phyloP scores from a whole-genome alignment of 106 monocot genomes.

The Chionographis japonica region DNA sequence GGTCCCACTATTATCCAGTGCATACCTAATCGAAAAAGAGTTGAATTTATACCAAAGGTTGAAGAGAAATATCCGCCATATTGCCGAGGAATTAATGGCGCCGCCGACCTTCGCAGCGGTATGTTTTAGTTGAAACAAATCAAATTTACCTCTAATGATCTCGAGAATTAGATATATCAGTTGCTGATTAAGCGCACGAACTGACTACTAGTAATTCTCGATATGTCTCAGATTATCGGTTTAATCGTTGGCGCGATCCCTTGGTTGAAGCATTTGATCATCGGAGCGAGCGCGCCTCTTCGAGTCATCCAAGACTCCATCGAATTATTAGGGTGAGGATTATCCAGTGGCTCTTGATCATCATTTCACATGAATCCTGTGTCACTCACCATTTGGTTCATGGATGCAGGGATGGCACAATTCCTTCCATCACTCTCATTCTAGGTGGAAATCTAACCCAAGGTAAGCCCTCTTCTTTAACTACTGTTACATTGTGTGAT shows the following conservation, averaged over 20 bases:
- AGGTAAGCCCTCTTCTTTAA: conserved; percentile 10
- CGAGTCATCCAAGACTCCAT: conserved; percentile 39
- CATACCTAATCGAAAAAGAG: background rate
- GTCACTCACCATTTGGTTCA: background rate
- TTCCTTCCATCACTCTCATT: conserved; percentile 56
- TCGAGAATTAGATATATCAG: background rate
- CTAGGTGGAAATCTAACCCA: conserved; percentile 51
- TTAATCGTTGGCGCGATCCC: conserved; percentile 35
- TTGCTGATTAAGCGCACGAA: background rate
- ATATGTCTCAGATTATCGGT: conserved; percentile 20
- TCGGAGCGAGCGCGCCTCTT: conserved; percentile 32
- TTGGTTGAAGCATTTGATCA: conserved; percentile 39
- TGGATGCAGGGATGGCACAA: conserved; percentile 38
- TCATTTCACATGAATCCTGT: background rate
- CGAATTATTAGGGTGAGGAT: conserved; percentile 29
- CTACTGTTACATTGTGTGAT: background rate
- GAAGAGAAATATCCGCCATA: conserved; percentile 14
- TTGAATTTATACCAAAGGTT: conserved; percentile 8
- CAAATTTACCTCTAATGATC: background rate
- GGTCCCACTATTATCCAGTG: conserved; percentile 6
- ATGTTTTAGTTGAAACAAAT: conserved; percentile 2
- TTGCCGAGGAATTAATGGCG: conserved; percentile 32
- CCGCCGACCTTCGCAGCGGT: conserved; percentile 59
- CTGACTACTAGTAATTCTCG: too few relatives aligned
- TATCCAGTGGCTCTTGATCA: background rate